These are phyloP conservation scores for Flaveria floridana DNA, from an alignment of 140 eudicot genomes.

Conservation along the genomic window DNA sequence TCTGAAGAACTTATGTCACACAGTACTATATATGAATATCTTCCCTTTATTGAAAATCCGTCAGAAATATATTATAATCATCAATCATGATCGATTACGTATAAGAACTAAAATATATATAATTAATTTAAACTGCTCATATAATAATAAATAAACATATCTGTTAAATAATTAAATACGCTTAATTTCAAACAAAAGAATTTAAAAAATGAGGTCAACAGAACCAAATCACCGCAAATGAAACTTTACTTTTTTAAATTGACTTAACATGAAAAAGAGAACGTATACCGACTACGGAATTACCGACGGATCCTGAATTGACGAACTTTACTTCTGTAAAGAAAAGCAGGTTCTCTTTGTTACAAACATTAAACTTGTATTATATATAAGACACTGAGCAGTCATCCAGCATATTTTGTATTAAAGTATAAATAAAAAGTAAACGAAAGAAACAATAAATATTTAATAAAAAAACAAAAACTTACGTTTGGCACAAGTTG, in stretches of 20 bases:
- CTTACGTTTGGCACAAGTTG: constrained; percentile 29
- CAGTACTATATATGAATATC: no score
- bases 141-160: no score
- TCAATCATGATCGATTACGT: no score
- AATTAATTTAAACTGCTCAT: no score
- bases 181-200: not conserved
- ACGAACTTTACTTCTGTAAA: not conserved
- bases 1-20: no score
- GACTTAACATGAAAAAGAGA: not conserved
- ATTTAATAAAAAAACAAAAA: not conserved
- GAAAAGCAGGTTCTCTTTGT: no score
- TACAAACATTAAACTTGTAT: no score
- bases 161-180: no score
- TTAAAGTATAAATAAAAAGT: not conserved
- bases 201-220: not conserved
- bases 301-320: not conserved
- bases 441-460: not conserved
- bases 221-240: not conserved
- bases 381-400: not conserved
- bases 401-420: not conserved
- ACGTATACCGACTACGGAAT: no score
- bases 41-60: no score
- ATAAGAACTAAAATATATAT: no score
- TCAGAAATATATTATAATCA: no score
- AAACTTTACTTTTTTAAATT: not conserved